A percentile compares a stretch with the other conserved stretches of the same genome.
Evolutionary conservation across 2,329 filamentous ascomycete species (phyloP).

Genomic region (Dryadomyces quercivorus): DNA sequence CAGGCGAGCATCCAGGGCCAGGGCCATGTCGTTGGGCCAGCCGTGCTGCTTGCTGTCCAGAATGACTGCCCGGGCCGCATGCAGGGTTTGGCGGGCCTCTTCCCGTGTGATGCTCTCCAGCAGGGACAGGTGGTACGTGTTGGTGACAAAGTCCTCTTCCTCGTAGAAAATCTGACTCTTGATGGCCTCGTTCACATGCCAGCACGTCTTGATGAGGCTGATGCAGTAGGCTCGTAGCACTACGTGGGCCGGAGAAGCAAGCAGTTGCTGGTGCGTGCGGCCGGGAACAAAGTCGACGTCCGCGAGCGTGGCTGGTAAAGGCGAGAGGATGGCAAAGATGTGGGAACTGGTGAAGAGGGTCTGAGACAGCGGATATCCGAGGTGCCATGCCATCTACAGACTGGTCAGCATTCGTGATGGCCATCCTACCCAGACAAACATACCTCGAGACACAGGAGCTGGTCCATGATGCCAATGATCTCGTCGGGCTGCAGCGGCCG

Average conservation of each 20-base stretch:
- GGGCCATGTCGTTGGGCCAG: constrained; percentile 27
- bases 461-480: constrained; percentile 86
- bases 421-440: no score
- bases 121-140: constrained; percentile 73
- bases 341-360: constrained; percentile 90
- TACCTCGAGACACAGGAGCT: constrained; percentile 81
- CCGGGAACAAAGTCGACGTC: constrained; percentile 49
- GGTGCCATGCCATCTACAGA: constrained; percentile 98
- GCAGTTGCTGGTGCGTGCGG: constrained; percentile 27
- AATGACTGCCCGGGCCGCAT: constrained; percentile 41
- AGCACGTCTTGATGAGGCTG: constrained; percentile 71
- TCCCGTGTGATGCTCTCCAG: constrained; percentile 49
- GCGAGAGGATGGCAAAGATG: constrained; percentile 69
- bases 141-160: constrained; percentile 95
- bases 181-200: constrained; percentile 64
- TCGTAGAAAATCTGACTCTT: constrained; percentile 84
- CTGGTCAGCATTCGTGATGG: no score
- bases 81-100: constrained; percentile 41
- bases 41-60: constrained; percentile 21
- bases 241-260: constrained; percentile 23
- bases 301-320: constrained; percentile 49
- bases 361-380: constrained; percentile 89
- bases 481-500: constrained; percentile 60
- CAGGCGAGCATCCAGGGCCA: constrained; percentile 54
- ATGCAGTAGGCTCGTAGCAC: constrained; percentile 79